Percentiles rank a stretch among this genome's conserved stretches.
Conservation (phyloP, 2,329 filamentous ascomycete species). For the Erysiphe pulchra region DNA sequence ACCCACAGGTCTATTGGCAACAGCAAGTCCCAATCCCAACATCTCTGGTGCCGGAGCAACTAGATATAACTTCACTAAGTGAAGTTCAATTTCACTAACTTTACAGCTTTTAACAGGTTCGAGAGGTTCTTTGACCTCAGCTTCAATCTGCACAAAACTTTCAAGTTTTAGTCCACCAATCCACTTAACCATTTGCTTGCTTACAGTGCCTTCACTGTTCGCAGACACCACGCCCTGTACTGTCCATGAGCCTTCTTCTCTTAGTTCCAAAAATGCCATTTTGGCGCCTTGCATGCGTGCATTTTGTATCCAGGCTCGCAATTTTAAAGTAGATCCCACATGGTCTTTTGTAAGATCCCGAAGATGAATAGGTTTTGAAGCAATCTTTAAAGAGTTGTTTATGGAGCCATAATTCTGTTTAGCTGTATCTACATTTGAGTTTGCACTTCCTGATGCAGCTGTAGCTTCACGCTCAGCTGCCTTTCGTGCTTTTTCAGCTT, state of each 20-base stretch:
- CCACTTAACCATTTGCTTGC: conserved; percentile 89
- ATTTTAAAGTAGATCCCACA: conserved; percentile 43
- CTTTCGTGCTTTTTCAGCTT: conserved; percentile 50
- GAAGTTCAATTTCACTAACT: conserved; percentile 59
- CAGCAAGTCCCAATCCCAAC: conserved; percentile 30
- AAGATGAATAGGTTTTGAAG: conserved; percentile 30
- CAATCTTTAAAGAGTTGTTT: conserved; percentile 28
- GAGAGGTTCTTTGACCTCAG: conserved; percentile 51
- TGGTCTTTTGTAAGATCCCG: conserved; percentile 35
- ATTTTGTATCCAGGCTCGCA: conserved; percentile 70
- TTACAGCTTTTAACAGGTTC: conserved; percentile 75
- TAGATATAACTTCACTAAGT: conserved; percentile 65
- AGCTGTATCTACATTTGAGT: conserved; percentile 36
- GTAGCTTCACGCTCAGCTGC: conserved; percentile 52
- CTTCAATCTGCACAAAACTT: conserved; percentile 62
- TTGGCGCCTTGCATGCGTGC: conserved; percentile 71
- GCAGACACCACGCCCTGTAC: conserved; percentile 60
- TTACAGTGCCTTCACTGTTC: conserved; percentile 37
- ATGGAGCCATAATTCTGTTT: conserved; percentile 60
- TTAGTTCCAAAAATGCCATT: conserved; percentile 71
- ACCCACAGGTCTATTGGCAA: conserved; percentile 26
- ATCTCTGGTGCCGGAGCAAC: conserved; percentile 35
- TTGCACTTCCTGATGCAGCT: conserved; percentile 36
- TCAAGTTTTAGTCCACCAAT: conserved; percentile 48
- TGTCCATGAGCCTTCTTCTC: conserved; percentile 46